Conservation (phyloP, 176 grass and related monocot species). For the Phyllostachys edulis region DNA sequence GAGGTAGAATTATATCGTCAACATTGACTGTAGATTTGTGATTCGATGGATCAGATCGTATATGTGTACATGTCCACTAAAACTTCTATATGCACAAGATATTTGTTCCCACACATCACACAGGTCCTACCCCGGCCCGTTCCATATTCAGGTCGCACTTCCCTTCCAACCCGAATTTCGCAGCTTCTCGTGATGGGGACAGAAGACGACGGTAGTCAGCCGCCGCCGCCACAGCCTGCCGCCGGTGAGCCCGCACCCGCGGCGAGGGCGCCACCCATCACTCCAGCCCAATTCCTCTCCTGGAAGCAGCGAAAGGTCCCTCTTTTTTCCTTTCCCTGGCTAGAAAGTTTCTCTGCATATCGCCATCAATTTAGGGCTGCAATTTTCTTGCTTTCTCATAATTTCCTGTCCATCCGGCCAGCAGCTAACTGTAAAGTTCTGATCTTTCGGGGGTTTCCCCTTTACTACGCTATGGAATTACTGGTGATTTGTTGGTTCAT, state of each 20-base stretch:
- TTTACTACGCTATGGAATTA: not conserved
- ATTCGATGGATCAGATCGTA: no score
- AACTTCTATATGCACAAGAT: no score
- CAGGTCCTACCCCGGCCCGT: no score
- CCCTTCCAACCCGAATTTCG: not conserved
- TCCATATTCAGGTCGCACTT: no score
- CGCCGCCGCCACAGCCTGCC: slow-evolving; percentile 24
- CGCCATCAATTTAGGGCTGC: slow-evolving; percentile 7
- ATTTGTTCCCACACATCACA: no score
- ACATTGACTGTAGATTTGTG: no score
- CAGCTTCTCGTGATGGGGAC: slow-evolving; percentile 42
- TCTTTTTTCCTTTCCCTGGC: not conserved
- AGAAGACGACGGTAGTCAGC: slow-evolving; percentile 13
- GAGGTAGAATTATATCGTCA: no score
- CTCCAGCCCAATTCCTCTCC: slow-evolving; percentile 66
- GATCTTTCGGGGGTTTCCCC: not conserved
- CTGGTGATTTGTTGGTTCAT: not conserved
- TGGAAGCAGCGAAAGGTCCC: slow-evolving; percentile 83
- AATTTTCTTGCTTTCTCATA: not conserved
- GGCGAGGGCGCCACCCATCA: slow-evolving; percentile 34
- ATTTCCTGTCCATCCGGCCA: not conserved
- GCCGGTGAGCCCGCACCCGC: not conserved
- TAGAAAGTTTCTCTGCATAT: not conserved
- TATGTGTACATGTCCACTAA: no score
- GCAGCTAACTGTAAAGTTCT: not conserved